Base-by-base conservation (phyloP, 495 filamentous ascomycete genomes). In the Patellaria atrata region DNA sequence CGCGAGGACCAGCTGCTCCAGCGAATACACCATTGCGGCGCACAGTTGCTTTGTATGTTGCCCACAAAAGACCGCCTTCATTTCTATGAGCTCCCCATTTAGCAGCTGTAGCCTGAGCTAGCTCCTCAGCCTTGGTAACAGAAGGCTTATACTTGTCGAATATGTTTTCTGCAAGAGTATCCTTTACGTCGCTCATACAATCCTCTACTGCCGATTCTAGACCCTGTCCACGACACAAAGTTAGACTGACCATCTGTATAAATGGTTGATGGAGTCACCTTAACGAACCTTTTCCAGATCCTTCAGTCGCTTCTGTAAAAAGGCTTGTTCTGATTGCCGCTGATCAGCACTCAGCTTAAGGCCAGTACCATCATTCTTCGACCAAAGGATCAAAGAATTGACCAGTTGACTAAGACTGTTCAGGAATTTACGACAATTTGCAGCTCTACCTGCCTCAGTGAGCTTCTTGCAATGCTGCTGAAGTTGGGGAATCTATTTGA, bases 31-130 rank as follows among this genome's bases (percentile, higher is more conserved):
- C 67, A 23, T 64, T 40, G 13, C 74, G 60, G 34, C 64, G 57
- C 47, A 64, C 68, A 4, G 63, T 62, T n/a, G 75, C 77, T 51
- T 68, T 72, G 43, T 79, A 81, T 0, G 76, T 77, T 2, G 55
- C 16, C 61, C 61, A 78, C 21, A 43, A 40, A 13, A 68, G 44
- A 4, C 70, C 74, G 17, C 71, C 67, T 20, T 45, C 38, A 28
- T 53, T 47, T 22, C 54, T 45, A 20, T 46, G 48, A 14, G 43
- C 33, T 4, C 67, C 65, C 74, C 73, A 79, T 20, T 57, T 43
- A 2, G 41, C 46, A 12, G 60, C 64, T 14, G 59, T 71, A 24
- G 9, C 11, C 3, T 27, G 29, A 9, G 50, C 50, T 15, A 18
- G 16, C 1, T 18, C 12, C 9, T 27, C 27, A 2, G 43, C 42